phyloP scores from a whole-genome alignment of 2,329 filamentous ascomycete species.

The Nothomitra cinnamomea region DNA sequence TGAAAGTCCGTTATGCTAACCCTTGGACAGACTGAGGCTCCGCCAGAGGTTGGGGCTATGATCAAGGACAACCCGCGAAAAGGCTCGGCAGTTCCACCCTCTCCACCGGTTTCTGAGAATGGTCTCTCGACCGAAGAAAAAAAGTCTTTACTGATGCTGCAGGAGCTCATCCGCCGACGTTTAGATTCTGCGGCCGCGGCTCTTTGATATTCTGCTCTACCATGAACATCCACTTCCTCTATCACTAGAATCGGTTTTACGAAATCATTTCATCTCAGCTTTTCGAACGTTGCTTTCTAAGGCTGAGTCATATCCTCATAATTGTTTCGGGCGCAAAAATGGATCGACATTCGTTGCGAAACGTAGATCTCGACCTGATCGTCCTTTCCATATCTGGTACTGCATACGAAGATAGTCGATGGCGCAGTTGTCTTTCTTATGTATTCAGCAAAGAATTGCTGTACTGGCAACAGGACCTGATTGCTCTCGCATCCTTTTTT shows the following conservation, averaged over 20 bases:
- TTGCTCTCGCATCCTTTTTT: too few relatives aligned
- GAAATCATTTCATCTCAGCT: background rate
- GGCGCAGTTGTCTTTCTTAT: background rate
- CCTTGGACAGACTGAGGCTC: constrained; percentile 23
- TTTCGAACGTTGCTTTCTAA: too few relatives aligned
- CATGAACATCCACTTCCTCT: background rate
- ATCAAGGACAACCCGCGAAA: constrained; percentile 17
- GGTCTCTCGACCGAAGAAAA: constrained; percentile 2
- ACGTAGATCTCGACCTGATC: too few relatives aligned
- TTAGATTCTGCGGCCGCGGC: background rate
- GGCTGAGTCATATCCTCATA: too few relatives aligned
- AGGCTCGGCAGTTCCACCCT: constrained; percentile 10
- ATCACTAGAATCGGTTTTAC: background rate
- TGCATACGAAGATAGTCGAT: background rate
- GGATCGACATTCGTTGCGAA: too few relatives aligned
- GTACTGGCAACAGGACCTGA: too few relatives aligned
- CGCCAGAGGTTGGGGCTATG: constrained; percentile 23
- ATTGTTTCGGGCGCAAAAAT: too few relatives aligned
- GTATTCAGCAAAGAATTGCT: background rate
- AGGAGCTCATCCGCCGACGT: constrained; percentile 19
- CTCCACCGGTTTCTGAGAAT: constrained; percentile 9
- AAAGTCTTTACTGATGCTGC: constrained; percentile 12
- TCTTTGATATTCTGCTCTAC: background rate
- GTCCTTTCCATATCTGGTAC: background rate
- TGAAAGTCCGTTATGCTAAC: constrained; percentile 3